Conservation (phyloP, 306 rosid genomes). For the Inga oerstediana region DNA sequence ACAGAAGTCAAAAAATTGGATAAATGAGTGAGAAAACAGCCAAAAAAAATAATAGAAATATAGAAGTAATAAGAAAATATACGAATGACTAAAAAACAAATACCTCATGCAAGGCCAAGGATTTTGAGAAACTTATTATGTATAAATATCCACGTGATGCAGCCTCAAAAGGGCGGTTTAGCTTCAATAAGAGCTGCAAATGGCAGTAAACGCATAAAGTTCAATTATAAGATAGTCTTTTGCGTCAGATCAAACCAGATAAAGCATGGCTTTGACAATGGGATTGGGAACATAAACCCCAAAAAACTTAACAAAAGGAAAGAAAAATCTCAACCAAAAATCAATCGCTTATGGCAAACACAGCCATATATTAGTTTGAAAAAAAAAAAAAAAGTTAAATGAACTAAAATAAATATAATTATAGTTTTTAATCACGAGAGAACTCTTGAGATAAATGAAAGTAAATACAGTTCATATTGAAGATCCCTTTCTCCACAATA, state of each 20-base stretch:
- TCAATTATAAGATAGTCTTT: constrained; percentile 22
- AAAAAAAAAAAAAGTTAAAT: background rate
- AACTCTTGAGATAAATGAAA: constrained; percentile 24
- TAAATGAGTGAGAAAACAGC: constrained; percentile 10
- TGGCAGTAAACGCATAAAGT: constrained; percentile 26
- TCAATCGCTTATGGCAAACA: background rate
- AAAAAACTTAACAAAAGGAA: constrained; percentile 26
- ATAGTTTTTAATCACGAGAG: constrained; percentile 5
- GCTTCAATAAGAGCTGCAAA: constrained; percentile 90
- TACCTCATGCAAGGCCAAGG: constrained; percentile 84
- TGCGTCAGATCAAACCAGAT: constrained; percentile 11
- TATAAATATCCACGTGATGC: constrained; percentile 91
- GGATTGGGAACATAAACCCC: constrained; percentile 25
- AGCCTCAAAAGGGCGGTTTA: constrained; percentile 85
- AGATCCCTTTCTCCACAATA: constrained; percentile 23
- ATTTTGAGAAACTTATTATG: constrained; percentile 93
- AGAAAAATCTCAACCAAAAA: background rate
- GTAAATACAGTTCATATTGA: background rate
- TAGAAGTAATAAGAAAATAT: constrained; percentile 22
- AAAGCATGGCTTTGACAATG: constrained; percentile 23
- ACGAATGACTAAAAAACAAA: constrained; percentile 31
- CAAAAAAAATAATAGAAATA: constrained; percentile 12
- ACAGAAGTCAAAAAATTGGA: constrained; percentile 42
- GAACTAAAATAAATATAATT: constrained; percentile 1
- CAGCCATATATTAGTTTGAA: constrained; percentile 14